Evolutionary conservation across 2,329 filamentous ascomycete genomes (phyloP), one percentile per base, ranked within the genome.

Genomic region (Fusarium foetens): DNA sequence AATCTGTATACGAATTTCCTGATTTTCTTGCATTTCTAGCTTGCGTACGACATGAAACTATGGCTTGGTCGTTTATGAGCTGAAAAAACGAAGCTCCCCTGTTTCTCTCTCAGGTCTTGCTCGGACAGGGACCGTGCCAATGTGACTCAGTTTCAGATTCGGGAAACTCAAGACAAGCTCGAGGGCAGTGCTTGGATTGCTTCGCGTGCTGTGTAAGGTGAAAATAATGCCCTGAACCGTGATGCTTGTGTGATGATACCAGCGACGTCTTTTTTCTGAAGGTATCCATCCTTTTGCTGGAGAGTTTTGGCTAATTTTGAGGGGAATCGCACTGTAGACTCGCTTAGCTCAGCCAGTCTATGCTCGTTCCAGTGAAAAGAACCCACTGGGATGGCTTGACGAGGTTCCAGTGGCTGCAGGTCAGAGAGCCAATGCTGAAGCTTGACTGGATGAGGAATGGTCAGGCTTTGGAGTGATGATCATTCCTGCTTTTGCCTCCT

Each of bases 131-230:
- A 66, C 70, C 43, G 42, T 49, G 62, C 73, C 67, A 51, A 53
- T 42, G 71, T 73, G 63, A 73, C 71, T 73, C 71, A 73, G 71
- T 73, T 73, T 73, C 70, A 73, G 67, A 65, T 71, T 71, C 48
- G 58, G 57, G 58, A 58, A 41, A 55, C 70, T 52, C 54, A 73
- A 59, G 45, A 33, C 38, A 45, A 31, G n/a, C 42, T 73, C 63
- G 51, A 73, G 67, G 55, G 43, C 51, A 55, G 45, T 63, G 57
- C 39, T 35, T 31, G 45, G 38, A 55, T 41, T 57, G 55, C 46
- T 57, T 51, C 43, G 65, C 70, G 60, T 72, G 58, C 23, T 33
- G 70, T 72, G 66, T 13, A 23, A 68, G 55, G 66, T 51, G 58
- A 72, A 48, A 29, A 35, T 46, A 53, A 58, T 71, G 59, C 49